These are phyloP conservation scores for Phytophthora vignae DNA, from an alignment of 352 stramenopile species.

Conservation along the genomic window DNA sequence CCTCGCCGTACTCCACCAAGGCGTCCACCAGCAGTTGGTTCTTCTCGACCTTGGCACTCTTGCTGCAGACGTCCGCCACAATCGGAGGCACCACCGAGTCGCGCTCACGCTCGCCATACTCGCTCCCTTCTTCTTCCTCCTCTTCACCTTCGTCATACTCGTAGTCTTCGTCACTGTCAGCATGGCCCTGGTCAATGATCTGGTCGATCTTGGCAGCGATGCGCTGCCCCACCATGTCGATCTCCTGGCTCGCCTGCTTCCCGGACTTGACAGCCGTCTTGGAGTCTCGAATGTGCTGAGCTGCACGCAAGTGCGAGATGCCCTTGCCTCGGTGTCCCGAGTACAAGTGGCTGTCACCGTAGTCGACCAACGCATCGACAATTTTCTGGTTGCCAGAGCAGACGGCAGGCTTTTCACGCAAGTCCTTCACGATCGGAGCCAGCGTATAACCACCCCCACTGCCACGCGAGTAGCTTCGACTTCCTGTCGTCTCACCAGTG, in stretches of 20 bases:
- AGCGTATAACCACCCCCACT: slow-evolving; percentile 50
- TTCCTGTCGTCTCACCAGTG: slow-evolving; percentile 18
- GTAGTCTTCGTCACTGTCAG: slow-evolving; percentile 71
- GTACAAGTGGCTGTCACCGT: slow-evolving; percentile 77
- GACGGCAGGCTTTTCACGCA: slow-evolving; percentile 64
- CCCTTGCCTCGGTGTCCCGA: slow-evolving; percentile 71
- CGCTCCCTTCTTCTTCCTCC: slow-evolving; percentile 35
- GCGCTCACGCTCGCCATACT: slow-evolving; percentile 33
- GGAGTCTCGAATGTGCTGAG: slow-evolving; percentile 62
- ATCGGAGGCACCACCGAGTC: slow-evolving; percentile 49
- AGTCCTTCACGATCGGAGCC: slow-evolving; percentile 77
- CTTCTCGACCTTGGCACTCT: slow-evolving; percentile 43
- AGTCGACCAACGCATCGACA: slow-evolving; percentile 71
- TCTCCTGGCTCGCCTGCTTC: slow-evolving; percentile 56
- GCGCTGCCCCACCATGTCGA: slow-evolving; percentile 65
- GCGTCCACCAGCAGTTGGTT: slow-evolving; percentile 78
- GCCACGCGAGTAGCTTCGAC: slow-evolving; percentile 33
- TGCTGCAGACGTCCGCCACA: slow-evolving; percentile 55
- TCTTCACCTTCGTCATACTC: slow-evolving; percentile 52
- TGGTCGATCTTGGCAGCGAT: slow-evolving; percentile 79
- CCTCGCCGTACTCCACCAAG: slow-evolving; percentile 64
- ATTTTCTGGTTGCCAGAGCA: slow-evolving; percentile 73
- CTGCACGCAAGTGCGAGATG: slow-evolving; percentile 80
- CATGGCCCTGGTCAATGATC: slow-evolving; percentile 75
- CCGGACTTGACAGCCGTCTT: slow-evolving; percentile 61